Evolutionary conservation across 148 eudicot genomes (phyloP).

Genomic region (Silene uniflora): DNA sequence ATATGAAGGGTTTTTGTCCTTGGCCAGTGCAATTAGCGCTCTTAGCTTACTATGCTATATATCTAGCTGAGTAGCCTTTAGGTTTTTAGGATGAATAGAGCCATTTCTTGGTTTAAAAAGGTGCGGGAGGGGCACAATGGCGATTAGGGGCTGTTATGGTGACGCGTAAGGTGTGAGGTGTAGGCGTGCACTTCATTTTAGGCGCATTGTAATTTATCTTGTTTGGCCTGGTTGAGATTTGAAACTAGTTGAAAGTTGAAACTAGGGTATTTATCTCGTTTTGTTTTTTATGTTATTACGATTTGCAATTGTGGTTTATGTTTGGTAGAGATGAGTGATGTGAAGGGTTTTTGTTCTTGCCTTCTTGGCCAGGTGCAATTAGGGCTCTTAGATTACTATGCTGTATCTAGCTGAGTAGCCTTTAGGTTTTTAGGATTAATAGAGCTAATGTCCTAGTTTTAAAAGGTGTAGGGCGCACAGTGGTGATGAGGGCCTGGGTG

Average conservation of each 20-base stretch:
- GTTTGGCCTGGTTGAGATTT: neutral
- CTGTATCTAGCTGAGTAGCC: neutral
- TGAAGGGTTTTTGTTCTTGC: neutral
- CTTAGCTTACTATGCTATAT: too few relatives aligned
- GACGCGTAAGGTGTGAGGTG: too few relatives aligned
- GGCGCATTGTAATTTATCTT: slow-evolving; percentile 7
- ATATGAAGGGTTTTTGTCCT: too few relatives aligned
- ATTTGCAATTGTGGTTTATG: slow-evolving; percentile 1
- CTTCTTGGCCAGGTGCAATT: too few relatives aligned
- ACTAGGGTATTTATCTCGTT: neutral
- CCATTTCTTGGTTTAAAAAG: too few relatives aligned
- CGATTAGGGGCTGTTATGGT: too few relatives aligned
- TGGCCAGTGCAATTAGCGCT: too few relatives aligned
- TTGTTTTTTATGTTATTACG: neutral
- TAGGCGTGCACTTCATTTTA: neutral
- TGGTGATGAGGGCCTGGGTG: neutral
- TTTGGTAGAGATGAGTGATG: neutral
- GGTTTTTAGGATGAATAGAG: too few relatives aligned
- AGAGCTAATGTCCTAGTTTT: neutral
- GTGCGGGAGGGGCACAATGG: too few relatives aligned
- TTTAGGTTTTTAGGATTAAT: too few relatives aligned
- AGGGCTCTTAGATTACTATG: neutral
- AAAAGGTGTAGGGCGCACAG: neutral
- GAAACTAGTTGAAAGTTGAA: slow-evolving; percentile 10
- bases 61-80: too few relatives aligned